phyloP scores from a whole-genome alignment of 805 yeast genomes.

The Kockiozyma suomiensis region DNA sequence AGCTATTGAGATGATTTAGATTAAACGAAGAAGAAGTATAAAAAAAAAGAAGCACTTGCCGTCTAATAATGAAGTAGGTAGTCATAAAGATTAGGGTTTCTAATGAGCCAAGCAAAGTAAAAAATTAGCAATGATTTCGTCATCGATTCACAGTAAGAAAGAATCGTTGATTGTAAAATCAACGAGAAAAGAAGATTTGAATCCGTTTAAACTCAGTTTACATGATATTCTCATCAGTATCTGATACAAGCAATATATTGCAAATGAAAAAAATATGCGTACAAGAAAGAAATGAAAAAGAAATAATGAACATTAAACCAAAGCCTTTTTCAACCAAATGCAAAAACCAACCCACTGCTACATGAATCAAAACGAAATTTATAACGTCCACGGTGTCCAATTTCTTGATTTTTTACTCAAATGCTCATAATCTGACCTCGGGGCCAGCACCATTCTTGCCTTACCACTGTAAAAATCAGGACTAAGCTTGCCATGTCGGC shows the following conservation, averaged over 20 bases:
- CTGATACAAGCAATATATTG: no score
- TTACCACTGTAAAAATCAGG: conserved; percentile 39
- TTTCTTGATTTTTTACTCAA: conserved; percentile 18
- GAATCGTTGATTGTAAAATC: background rate
- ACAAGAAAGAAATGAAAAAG: no score
- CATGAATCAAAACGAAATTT: background rate
- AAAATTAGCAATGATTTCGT: conserved; percentile 6
- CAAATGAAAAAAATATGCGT: no score
- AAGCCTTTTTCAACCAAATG: background rate
- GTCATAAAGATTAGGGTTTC: background rate
- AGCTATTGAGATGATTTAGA: no score
- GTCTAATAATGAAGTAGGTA: no score
- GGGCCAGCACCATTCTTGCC: conserved; percentile 41
- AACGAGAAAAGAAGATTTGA: background rate
- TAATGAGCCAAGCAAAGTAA: background rate
- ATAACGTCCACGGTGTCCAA: conserved; percentile 17
- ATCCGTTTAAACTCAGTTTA: background rate
- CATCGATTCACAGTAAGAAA: background rate
- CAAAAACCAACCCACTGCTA: background rate
- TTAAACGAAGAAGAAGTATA: no score
- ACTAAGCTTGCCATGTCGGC: conserved; percentile 42
- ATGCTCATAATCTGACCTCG: conserved; percentile 36
- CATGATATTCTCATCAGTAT: background rate
- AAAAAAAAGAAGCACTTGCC: no score
- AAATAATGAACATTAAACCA: background rate